Evolutionary conservation across 345 rosid species (phyloP), one percentile per base, ranked within the genome.

Genomic region (Populus simonii): DNA sequence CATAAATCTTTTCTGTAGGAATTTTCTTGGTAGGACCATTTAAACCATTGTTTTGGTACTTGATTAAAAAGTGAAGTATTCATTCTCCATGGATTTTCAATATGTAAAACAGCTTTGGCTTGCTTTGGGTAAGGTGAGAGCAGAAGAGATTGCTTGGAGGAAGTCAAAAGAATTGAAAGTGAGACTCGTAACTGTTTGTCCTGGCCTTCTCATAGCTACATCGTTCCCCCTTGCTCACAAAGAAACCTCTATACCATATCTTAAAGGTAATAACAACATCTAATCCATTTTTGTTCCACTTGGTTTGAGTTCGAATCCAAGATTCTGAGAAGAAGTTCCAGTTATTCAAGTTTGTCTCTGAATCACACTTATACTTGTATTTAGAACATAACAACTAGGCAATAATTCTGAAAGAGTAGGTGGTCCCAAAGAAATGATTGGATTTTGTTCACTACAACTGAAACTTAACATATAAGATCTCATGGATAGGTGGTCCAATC

Each of bases 101-200:
- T 35, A 35, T 63, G 75, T 62, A 63, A 11, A 67, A 53, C 82
- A 86, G 89, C 76, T 84, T 16, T 86, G 89, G 89, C 71, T 82
- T 55, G 89, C 89, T 33, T 41, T 86, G 74, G 89, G 89, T 2
- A 83, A 81, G 79, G 80, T 82, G 9, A 27, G 16, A 76, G 89
- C 89, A 11, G 89, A 86, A 80, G 82, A 80, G 70, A 73, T 72
- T 43, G 85, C 85, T 35, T 86, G 89, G 89, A 72, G n/a, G 55
- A 81, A 75, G 75, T 80, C 89, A 23, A 80, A 51, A 43, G 89
- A 86, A 78, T 22, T 80, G 78, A 83, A 77, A 69, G 82, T 86
- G 78, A 84, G 80, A 8, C 80, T 86, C 5, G 84, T 80, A 3
- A 84, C 89, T 1, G 10, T 86, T 1, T 86, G 89, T 73, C 84